Base-by-base conservation (phyloP, 2,329 filamentous ascomycete genomes). In the Xylariales sp. region DNA sequence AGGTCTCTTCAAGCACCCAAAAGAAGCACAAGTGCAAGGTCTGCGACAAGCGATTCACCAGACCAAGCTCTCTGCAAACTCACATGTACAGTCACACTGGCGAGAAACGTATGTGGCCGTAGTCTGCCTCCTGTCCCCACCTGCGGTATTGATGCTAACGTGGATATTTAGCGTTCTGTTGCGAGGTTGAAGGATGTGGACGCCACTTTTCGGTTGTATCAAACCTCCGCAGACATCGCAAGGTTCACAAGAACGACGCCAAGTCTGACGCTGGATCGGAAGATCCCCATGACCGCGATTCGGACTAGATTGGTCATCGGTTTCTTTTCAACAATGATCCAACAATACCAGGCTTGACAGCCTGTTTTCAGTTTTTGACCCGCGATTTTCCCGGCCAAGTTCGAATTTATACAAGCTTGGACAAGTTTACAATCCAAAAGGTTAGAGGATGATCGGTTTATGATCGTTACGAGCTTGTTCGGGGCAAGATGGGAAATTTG, bases 1-100 rank as follows among this genome's bases (percentile, higher is more conserved):
- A 96, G 67, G 83, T 96, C 37, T 90, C 89, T 1, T 90, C 88
- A 14, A 95, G 88, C 66, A 93, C 91, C 8, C 89, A 96, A 60
- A 97, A 97, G 81, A 97, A 97, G 74, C 93, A 97, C 70, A 96
- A 96, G 72, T 97, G 91, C 78, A 96, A 95, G 69, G 87, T 97
- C 43, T 97, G 91, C 70, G 91, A 96, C 65, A 96, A 97, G 76
- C 82, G 91, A 29, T 97, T 97, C 62, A 96, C 91, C 3, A 79
- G 91, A 38, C 91, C 91, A 2, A 95, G 89, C 58, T 96, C 91
- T 12, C 65, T 97, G 27, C 91, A 96, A 60, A 97, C 91, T 21
- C 91, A 97, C 60, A 96, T 96, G 86, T 96, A 96, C 67, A 95
- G 89, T 65, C 91, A 97, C 59, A 97, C 91, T 40, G 91, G 91